Evolutionary conservation across 257 asterid species (phyloP), one percentile per base, ranked within the genome.

Genomic region (Coffea eugenioides): DNA sequence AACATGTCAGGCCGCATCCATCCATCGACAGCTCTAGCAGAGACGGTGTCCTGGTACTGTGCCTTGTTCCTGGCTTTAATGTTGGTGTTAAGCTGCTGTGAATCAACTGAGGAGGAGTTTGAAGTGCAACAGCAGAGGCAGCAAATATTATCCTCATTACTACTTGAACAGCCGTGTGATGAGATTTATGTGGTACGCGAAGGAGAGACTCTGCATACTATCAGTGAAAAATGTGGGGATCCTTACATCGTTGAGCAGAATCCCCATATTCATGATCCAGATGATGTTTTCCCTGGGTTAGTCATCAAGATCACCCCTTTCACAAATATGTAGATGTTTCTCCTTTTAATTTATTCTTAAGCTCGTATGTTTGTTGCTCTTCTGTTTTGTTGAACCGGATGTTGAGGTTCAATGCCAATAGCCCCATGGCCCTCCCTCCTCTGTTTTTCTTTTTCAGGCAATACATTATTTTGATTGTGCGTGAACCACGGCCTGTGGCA

Each of bases 251-350:
- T 94, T 1, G 97, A 94, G 85, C 94, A 94, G 90, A 94, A 94
- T 66, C 97, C 98, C 4, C 98, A 94, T 79, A 94, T 94, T 48
- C 92, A 94, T 81, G 97, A 91, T 83, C 97, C 96, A 62, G 95
- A 91, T 81, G 97, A 93, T 85, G 97, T 93, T 78, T 93, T 89
- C 43, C 98, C 98, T 65, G 97, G 98, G 16, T 73, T 92, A 79
- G 92, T 91, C 70, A 89, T 92, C 85, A 92, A 89, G 94, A 90
- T 92, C 76, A 91, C 93, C 1, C 92, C 94, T 78, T 86, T 66
- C 71, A 91, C 81, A 10, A 81, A 57, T 77, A 65, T 71, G 73
- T 86, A 81, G 78, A 64, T 25, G 12, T 31, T 14, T 45, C 27
- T 11, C 15, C 23, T 6, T 54, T 31, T 5, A 0, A 0, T 1